Evolutionary conservation across 768 basidiomycete species (phyloP), one percentile per base, ranked within the genome.

Genomic region (Auricularia sp.): DNA sequence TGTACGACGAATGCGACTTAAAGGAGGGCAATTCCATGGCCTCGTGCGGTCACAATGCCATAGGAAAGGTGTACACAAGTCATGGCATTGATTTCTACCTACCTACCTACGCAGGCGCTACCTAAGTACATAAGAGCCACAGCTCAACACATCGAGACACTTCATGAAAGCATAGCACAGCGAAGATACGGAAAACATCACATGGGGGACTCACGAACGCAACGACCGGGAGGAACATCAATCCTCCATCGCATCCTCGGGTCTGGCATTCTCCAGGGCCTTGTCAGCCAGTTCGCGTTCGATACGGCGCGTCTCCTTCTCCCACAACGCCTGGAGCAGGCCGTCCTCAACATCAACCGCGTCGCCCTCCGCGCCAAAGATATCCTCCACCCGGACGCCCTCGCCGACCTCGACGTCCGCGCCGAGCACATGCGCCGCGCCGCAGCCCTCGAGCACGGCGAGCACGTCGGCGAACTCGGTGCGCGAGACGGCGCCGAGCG

Each of bases 401-500:
- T 59, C 56, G 24, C 16, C 29, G 34, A 59, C 56, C 29, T 59
- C 56, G 24, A 59, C 14, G 39, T 14, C 7, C 24, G 7, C 1
- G 29, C 8, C 16, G 8, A 8, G 24, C 11, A 14, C 29, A 0
- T 14, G 14, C 24, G 29, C 24, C 11, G 56, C 56, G 33, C 91
- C 92, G 6, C 83, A 80, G 3, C 87, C 89, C 74, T 94, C 91
- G 44, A 94, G 75, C 61, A 92, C 76, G 33, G 83, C 81, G 0
- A 89, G 70, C 3, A 93, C 78, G 68, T 94, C 91, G 0, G 80
- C 77, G 68, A 94, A 92, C 69, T 92, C 90, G 71, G 83, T 89
- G 8, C 88, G 80, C 10, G 87, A 89, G 1, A 88, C 89, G 3
- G 87, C 79, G 2, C 81, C 76, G 67, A 90, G 87, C 3, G 83